These are phyloP conservation scores for Coccomyxa subellipsoidea DNA, from an alignment of 163 green algal species.

Conservation along the genomic window DNA sequence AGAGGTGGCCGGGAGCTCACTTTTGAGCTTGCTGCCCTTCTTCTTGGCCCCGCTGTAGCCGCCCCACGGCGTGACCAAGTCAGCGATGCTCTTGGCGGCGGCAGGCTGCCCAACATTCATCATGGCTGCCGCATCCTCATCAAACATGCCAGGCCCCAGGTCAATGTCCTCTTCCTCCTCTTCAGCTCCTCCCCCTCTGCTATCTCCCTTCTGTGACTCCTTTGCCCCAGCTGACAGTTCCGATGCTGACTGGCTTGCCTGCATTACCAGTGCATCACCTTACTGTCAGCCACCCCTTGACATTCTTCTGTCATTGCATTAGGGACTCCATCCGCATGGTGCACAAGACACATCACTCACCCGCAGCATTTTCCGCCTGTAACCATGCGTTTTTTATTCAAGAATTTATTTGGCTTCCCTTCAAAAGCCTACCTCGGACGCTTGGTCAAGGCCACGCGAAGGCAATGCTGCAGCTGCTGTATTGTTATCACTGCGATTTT, in stretches of 20 bases:
- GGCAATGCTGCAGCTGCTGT: background rate
- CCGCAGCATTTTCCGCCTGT: too few relatives aligned
- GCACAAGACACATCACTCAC: too few relatives aligned
- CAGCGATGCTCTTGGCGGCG: background rate
- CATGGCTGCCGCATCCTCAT: constrained; percentile 27
- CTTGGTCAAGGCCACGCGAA: background rate
- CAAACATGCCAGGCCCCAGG: constrained; percentile 24
- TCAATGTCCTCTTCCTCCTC: constrained; percentile 19
- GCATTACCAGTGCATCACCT: background rate
- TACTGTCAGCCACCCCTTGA: too few relatives aligned
- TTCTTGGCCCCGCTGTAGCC: constrained; percentile 8
- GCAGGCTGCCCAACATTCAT: background rate
- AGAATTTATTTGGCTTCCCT: too few relatives aligned
- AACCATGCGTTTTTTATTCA: too few relatives aligned
- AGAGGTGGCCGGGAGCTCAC: background rate
- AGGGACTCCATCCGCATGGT: too few relatives aligned
- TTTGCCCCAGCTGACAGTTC: background rate
- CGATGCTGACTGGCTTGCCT: background rate
- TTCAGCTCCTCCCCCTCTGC: background rate
- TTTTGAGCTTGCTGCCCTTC: background rate
- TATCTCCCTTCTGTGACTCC: background rate
- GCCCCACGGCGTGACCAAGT: constrained; percentile 20
- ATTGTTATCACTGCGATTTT: background rate
- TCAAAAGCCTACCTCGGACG: background rate
- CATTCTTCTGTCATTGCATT: too few relatives aligned